Percentiles rank a stretch among this genome's conserved stretches.
phyloP scores from a whole-genome alignment of 495 filamentous ascomycete species.

The Chaetomium tenue region DNA sequence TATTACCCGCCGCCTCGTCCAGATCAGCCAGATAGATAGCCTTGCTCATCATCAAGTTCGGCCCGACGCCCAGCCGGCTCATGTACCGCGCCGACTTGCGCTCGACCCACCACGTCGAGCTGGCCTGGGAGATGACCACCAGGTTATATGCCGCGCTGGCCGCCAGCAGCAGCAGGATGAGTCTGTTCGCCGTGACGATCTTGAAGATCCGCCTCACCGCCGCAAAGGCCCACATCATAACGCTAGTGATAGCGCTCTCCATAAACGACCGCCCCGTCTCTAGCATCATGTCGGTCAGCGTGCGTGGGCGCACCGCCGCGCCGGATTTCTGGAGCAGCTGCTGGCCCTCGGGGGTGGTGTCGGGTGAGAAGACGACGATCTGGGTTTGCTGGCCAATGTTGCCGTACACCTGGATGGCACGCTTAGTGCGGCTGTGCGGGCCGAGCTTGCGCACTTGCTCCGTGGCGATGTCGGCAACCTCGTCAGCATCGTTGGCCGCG shows the following conservation, averaged over 20 bases:
- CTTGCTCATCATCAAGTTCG: constrained; percentile 76
- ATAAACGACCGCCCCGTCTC: constrained; percentile 66
- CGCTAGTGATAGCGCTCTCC: constrained; percentile 65
- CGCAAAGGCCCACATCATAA: constrained; percentile 72
- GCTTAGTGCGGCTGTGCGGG: constrained; percentile 78
- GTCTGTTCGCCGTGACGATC: constrained; percentile 67
- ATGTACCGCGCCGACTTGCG: constrained; percentile 76
- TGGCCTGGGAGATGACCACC: constrained; percentile 64
- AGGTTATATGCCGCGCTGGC: constrained; percentile 68
- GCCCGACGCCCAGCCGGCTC: constrained; percentile 71
- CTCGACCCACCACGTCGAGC: constrained; percentile 80
- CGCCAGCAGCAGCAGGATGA: constrained; percentile 67
- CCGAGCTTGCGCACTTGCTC: constrained; percentile 85
- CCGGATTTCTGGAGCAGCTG: constrained; percentile 33
- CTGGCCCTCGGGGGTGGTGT: constrained; percentile 36
- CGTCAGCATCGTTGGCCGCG: constrained; percentile 76
- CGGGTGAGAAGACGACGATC: constrained; percentile 60
- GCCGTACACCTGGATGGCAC: constrained; percentile 88
- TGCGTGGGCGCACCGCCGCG: constrained; percentile 64
- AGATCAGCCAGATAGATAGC: constrained; percentile 81
- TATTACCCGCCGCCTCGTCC: constrained; percentile 57
- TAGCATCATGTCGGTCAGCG: constrained; percentile 63
- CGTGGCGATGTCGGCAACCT: constrained; percentile 78
- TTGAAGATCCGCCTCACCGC: constrained; percentile 63
- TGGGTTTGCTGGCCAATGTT: constrained; percentile 72